These are phyloP conservation scores for Brassica napus DNA, from an alignment of 345 rosid genomes.

Conservation along the genomic window Da-Ae NC_063441.1:13790001-13790500, in stretches of 20 bases:
- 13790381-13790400: constrained; percentile 58
- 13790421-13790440: constrained; percentile 8
- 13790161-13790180: constrained; percentile 69
- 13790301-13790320: constrained; percentile 16
- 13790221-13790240: constrained; percentile 96
- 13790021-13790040: not conserved
- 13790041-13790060: not conserved
- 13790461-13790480: not conserved
- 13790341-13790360: constrained; percentile 48
- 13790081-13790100: not conserved
- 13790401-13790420: constrained; percentile 88
- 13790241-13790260: constrained; percentile 79
- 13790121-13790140: constrained; percentile 51
- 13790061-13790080: not conserved
- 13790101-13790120: not conserved
- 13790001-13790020: constrained; percentile 57
- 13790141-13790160: constrained; percentile 79
- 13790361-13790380: constrained; percentile 47
- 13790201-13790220: constrained; percentile 82
- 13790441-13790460: not conserved
- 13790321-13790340: constrained; percentile 35
- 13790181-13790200: constrained; percentile 92
- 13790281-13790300: not conserved
- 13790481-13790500: constrained; percentile 57
- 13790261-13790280: constrained; percentile 82